Conservation (phyloP, 2,329 filamentous ascomycete species). For the Ceratocystis diversiconidia region DNA sequence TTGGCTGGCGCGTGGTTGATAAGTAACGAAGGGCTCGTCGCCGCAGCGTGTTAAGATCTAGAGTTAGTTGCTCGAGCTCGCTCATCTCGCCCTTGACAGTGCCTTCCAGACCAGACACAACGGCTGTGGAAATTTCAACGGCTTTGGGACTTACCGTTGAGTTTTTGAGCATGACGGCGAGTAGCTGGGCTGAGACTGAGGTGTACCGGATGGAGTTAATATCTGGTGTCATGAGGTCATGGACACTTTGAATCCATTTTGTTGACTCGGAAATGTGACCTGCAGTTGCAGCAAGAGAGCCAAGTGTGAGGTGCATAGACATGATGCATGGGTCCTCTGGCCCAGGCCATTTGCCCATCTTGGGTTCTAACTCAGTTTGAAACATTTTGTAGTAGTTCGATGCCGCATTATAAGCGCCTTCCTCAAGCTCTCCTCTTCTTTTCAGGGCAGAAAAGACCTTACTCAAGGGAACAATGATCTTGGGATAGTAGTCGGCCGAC, state of each 20-base stretch:
- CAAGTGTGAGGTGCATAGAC: conserved; percentile 39
- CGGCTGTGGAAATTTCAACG: conserved; percentile 32
- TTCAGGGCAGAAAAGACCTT: conserved; percentile 17
- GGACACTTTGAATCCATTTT: conserved; percentile 39
- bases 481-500: conserved; percentile 12
- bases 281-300: conserved; percentile 34
- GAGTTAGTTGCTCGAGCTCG: conserved; percentile 48
- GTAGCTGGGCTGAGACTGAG: conserved; percentile 39
- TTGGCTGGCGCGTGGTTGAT: conserved; percentile 11
- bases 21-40: conserved; percentile 40
- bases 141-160: conserved; percentile 26
- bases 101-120: conserved; percentile 42
- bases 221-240: conserved; percentile 26
- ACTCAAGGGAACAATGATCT: conserved; percentile 15
- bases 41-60: conserved; percentile 40
- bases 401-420: conserved; percentile 9
- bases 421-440: conserved; percentile 13
- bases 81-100: conserved; percentile 43
- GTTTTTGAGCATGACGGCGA: conserved; percentile 39
- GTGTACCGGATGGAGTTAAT: conserved; percentile 36
- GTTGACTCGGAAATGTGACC: conserved; percentile 37
- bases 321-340: conserved; percentile 23
- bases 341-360: conserved; percentile 17
- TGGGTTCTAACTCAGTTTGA: conserved; percentile 13
- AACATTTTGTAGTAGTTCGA: conserved; percentile 16